Percentiles rank a stretch among this genome's conserved stretches.
phyloP scores from a whole-genome alignment of 2,329 filamentous ascomycete genomes.

The Diaporthe vexans region DNA sequence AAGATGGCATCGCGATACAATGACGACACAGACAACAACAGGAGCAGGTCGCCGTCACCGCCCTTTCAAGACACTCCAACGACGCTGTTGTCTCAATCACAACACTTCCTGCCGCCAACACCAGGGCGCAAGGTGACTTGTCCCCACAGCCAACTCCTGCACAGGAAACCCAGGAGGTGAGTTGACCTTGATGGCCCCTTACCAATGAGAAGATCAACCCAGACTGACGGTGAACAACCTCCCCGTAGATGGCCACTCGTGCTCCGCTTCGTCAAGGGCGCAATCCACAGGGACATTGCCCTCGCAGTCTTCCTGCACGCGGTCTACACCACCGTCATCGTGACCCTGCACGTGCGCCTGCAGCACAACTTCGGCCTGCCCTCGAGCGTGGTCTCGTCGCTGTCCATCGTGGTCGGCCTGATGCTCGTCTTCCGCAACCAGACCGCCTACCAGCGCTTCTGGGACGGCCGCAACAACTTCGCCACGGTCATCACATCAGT shows the following conservation, averaged over 20 bases:
- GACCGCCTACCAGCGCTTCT: constrained; percentile 37
- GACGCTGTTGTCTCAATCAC: constrained; percentile 26
- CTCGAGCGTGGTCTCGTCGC: constrained; percentile 30
- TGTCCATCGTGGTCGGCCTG: constrained; percentile 35
- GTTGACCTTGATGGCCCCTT: background rate
- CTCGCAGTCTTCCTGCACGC: constrained; percentile 16
- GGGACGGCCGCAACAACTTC: constrained; percentile 36
- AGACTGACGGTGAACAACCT: background rate
- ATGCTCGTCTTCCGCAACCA: constrained; percentile 38
- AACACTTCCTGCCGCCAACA: constrained; percentile 17
- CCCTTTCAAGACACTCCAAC: constrained; percentile 32
- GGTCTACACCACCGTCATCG: constrained; percentile 25
- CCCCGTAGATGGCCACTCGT: constrained; percentile 29
- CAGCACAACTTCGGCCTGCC: constrained; percentile 31
- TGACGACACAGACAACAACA: background rate
- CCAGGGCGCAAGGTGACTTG: constrained; percentile 33
- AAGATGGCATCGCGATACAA: constrained; percentile 3
- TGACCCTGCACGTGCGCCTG: constrained; percentile 25
- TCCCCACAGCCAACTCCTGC: constrained; percentile 29
- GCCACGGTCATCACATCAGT: constrained; percentile 26
- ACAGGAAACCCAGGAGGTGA: constrained; percentile 33
- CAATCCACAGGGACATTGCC: constrained; percentile 32
- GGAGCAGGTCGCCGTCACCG: constrained; percentile 32
- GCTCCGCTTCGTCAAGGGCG: constrained; percentile 36
- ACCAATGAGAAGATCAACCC: background rate